Percentiles rank a stretch among this genome's conserved stretches.
phyloP scores from a whole-genome alignment of 1,284 basidiomycete species.

The Hymenochaete sp. region DNA sequence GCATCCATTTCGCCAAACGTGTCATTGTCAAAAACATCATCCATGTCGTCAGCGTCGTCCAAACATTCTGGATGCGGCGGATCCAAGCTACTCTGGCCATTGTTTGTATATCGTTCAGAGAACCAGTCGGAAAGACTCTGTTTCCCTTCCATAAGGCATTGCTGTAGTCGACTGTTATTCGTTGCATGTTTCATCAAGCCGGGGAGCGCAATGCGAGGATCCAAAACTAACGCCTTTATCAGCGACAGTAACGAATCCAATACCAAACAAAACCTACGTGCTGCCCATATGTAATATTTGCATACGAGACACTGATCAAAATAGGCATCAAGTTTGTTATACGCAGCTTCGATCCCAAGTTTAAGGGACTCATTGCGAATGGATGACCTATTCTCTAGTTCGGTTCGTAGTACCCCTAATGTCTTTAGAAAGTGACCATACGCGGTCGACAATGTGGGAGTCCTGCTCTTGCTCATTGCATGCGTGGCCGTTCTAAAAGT shows the following conservation, averaged over 20 bases:
- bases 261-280: conserved; percentile 17
- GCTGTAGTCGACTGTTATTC: conserved; percentile 4
- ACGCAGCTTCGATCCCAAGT: conserved; percentile 16
- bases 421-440: conserved; percentile 21
- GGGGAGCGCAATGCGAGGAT: conserved; percentile 14
- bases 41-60: no score
- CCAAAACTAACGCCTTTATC: conserved; percentile 12
- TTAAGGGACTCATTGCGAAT: conserved; percentile 5
- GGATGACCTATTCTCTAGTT: conserved; percentile 11
- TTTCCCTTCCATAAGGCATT: conserved; percentile 2
- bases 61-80: background rate
- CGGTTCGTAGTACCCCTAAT: conserved; percentile 17
- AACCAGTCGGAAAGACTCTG: conserved; percentile 3
- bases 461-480: conserved; percentile 24
- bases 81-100: background rate
- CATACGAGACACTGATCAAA: conserved; percentile 17
- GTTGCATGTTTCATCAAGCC: conserved; percentile 5
- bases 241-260: conserved; percentile 3
- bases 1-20: no score
- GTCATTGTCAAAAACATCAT: no score
- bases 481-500: no score
- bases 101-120: conserved; percentile 3
- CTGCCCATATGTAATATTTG: conserved; percentile 20
- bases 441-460: conserved; percentile 19
- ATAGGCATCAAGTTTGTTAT: conserved; percentile 20